A percentile compares a stretch with the other conserved stretches of the same genome.
Evolutionary conservation across 371 early-diverging fungal genomes (phyloP).

Genomic region (Scutellospora calospora): DNA sequence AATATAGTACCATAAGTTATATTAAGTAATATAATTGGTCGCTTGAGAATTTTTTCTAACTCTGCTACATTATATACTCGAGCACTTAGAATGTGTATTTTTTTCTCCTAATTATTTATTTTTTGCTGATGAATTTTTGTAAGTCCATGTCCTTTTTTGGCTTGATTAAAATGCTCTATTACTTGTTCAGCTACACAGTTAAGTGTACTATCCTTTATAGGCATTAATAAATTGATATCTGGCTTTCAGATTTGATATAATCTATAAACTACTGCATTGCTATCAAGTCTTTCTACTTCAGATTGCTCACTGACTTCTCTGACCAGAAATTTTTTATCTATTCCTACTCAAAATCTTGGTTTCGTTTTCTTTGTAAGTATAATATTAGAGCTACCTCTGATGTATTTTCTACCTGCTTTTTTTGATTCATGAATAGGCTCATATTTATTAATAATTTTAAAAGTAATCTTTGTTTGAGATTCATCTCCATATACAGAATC

Average conservation of each 20-base stretch:
- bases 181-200: slow-evolving; percentile 29
- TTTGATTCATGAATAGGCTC: too few species aligned
- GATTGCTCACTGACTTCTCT: background rate
- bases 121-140: too few species aligned
- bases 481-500: too few species aligned
- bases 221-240: slow-evolving; percentile 29
- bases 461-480: too few species aligned
- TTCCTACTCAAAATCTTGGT: slow-evolving; percentile 21
- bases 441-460: too few species aligned
- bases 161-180: too few species aligned
- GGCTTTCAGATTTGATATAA: slow-evolving; percentile 30
- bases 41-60: too few species aligned
- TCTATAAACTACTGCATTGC: slow-evolving; percentile 29
- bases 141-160: slow-evolving; percentile 9
- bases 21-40: slow-evolving; percentile 22
- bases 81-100: slow-evolving; percentile 4
- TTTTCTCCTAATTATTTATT: too few species aligned
- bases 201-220: slow-evolving; percentile 8
- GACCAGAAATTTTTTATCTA: slow-evolving; percentile 6
- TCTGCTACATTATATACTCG: background rate
- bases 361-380: background rate
- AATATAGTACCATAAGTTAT: slow-evolving; percentile 13
- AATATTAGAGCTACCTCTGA: background rate
- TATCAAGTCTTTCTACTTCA: background rate
- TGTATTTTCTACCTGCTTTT: slow-evolving; percentile 12